A percentile compares a stretch with the other conserved stretches of the same genome.
phyloP scores from a whole-genome alignment of 352 stramenopile species.

The Globisporangium viniferum region DNA sequence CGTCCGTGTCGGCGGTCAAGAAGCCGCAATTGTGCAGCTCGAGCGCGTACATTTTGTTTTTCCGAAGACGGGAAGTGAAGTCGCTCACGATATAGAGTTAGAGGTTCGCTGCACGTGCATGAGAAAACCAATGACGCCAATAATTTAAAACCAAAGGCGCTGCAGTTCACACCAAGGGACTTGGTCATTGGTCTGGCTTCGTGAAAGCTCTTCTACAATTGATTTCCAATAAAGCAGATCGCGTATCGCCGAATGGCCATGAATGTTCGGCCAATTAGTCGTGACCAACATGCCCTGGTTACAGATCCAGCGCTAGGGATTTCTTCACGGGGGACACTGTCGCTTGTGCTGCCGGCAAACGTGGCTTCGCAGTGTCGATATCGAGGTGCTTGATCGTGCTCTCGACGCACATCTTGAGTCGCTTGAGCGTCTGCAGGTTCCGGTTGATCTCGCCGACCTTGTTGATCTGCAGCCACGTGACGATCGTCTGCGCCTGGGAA shows the following conservation, averaged over 20 bases:
- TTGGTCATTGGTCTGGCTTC: too few species aligned
- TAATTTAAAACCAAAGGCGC: neutral
- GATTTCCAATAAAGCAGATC: too few species aligned
- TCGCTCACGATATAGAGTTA: slow-evolving; percentile 53
- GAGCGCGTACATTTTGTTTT: slow-evolving; percentile 83
- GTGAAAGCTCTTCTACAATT: too few species aligned
- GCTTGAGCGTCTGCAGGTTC: slow-evolving; percentile 3
- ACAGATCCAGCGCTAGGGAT: neutral
- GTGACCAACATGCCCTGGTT: neutral
- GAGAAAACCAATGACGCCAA: neutral
- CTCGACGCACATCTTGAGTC: neutral
- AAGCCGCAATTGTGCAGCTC: slow-evolving; percentile 59
- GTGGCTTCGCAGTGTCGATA: neutral
- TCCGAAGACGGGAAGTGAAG: slow-evolving; percentile 51
- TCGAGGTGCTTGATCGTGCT: neutral
- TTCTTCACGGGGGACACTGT: slow-evolving; percentile 8
- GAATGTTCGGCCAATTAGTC: neutral
- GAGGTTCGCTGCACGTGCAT: neutral
- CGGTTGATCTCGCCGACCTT: slow-evolving; percentile 16
- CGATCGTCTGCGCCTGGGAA: slow-evolving; percentile 18
- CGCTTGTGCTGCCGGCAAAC: neutral
- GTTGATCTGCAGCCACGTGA: slow-evolving; percentile 18
- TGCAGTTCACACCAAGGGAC: neutral
- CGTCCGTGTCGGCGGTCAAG: slow-evolving; percentile 59
- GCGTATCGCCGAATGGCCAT: too few species aligned